phyloP scores from a whole-genome alignment of 768 basidiomycete genomes.

The Amanita exitialis region DNA sequence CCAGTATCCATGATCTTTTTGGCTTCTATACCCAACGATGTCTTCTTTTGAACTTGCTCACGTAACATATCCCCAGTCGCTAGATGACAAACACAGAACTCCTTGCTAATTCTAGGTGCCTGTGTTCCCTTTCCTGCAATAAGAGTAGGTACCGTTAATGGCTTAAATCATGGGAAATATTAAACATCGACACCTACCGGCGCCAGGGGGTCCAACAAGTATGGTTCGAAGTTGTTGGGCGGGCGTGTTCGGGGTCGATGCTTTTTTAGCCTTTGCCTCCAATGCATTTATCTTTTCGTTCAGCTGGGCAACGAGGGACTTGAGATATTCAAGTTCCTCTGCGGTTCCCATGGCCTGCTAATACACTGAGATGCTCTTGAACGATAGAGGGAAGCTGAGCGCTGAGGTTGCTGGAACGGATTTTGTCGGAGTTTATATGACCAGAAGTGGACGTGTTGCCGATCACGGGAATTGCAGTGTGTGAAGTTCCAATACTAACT shows the following conservation, averaged over 20 bases:
- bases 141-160: not conserved
- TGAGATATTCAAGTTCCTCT: constrained; percentile 91
- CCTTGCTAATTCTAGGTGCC: constrained; percentile 84
- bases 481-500: not conserved
- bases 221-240: constrained; percentile 82
- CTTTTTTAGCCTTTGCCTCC: constrained; percentile 54
- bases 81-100: constrained; percentile 95
- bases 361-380: constrained; percentile 9
- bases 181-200: constrained; percentile 48
- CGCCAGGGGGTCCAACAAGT: constrained; percentile 92
- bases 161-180: not conserved
- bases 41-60: constrained; percentile 83
- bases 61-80: constrained; percentile 99
- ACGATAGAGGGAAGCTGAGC: not conserved
- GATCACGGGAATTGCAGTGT: constrained; percentile 5
- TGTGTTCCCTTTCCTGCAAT: constrained; percentile 92
- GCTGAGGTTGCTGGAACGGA: not conserved
- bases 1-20: constrained; percentile 98
- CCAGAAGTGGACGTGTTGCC: not conserved
- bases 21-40: constrained; percentile 79
- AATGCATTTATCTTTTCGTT: constrained; percentile 80
- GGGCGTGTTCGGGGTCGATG: constrained; percentile 36
- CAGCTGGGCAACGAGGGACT: constrained; percentile 82
- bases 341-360: constrained; percentile 42
- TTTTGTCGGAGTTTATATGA: constrained; percentile 20